Conservation (phyloP, 352 stramenopile genomes). For the Phytophthora chlamydospora region DNA sequence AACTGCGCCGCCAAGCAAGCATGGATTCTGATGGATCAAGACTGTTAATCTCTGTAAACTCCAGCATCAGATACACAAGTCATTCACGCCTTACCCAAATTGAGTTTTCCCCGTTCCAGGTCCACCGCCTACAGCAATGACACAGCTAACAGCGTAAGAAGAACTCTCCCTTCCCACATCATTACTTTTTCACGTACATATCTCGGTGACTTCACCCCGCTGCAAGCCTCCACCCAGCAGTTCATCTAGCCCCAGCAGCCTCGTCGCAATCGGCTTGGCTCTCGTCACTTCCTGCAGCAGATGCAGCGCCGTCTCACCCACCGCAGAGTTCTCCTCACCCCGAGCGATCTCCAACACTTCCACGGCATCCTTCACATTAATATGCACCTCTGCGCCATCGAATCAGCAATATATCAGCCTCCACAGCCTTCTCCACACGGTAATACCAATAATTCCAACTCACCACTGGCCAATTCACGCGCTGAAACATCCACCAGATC, state of each 20-base stretch:
- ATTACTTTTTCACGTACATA: constrained; percentile 49
- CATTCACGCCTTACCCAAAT: too few species aligned
- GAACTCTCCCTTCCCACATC: not conserved
- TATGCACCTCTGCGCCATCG: constrained; percentile 44
- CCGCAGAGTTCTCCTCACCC: constrained; percentile 1
- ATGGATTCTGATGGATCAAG: constrained; percentile 60
- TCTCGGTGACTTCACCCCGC: constrained; percentile 77
- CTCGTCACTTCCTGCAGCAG: constrained; percentile 48
- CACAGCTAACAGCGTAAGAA: not conserved
- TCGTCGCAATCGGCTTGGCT: constrained; percentile 45
- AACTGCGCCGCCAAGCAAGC: constrained; percentile 68
- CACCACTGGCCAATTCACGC: constrained; percentile 67
- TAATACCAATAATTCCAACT: not conserved
- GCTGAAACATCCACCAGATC: constrained; percentile 58
- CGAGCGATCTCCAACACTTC: constrained; percentile 34
- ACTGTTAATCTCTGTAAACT: not conserved
- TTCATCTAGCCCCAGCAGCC: constrained; percentile 53
- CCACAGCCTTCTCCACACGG: not conserved
- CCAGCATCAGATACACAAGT: too few species aligned
- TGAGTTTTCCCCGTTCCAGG: constrained; percentile 84
- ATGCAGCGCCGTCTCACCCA: constrained; percentile 53
- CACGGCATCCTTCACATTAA: constrained; percentile 46
- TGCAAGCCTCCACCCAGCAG: constrained; percentile 71
- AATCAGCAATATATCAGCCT: not conserved
- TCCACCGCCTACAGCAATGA: constrained; percentile 41